Evolutionary conservation across 2,329 filamentous ascomycete genomes (phyloP).

Genomic region (Fusarium dimerum): DNA sequence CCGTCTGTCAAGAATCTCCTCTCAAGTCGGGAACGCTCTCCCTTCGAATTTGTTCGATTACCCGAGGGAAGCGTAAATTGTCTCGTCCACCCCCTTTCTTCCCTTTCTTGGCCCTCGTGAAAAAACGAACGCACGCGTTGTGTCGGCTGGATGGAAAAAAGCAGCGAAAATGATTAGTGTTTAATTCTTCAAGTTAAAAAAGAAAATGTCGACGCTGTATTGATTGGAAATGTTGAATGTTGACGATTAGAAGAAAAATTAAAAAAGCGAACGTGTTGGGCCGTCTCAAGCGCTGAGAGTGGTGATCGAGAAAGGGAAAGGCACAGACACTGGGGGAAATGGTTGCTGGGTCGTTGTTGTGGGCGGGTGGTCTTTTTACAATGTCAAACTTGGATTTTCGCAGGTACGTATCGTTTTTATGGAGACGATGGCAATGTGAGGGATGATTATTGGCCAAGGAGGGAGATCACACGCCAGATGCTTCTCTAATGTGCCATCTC

Average conservation of each 20-base stretch:
- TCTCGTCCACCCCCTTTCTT: background rate
- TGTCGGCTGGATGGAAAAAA: background rate
- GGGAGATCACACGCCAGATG: too few species aligned
- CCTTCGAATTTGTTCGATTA: background rate
- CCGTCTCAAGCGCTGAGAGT: background rate
- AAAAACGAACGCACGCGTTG: background rate
- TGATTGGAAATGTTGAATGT: background rate
- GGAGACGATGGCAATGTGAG: too few species aligned
- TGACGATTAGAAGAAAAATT: background rate
- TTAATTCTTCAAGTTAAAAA: background rate
- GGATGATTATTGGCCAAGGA: too few species aligned
- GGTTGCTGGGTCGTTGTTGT: background rate
- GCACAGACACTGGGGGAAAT: background rate
- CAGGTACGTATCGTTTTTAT: too few species aligned
- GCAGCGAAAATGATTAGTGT: background rate
- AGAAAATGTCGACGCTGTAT: background rate
- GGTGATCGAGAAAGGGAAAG: background rate
- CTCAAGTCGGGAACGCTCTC: too few species aligned
- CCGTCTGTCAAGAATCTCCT: too few species aligned
- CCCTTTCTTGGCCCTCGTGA: background rate
- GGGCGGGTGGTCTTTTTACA: too few species aligned
- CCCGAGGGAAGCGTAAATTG: background rate
- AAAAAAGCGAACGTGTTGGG: too few species aligned
- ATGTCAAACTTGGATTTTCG: too few species aligned
- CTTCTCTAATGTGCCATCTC: too few species aligned